Percentiles rank a stretch among this genome's conserved stretches.
Conservation (phyloP, 805 yeast species). For the Isabelozyma gotoi region DNA sequence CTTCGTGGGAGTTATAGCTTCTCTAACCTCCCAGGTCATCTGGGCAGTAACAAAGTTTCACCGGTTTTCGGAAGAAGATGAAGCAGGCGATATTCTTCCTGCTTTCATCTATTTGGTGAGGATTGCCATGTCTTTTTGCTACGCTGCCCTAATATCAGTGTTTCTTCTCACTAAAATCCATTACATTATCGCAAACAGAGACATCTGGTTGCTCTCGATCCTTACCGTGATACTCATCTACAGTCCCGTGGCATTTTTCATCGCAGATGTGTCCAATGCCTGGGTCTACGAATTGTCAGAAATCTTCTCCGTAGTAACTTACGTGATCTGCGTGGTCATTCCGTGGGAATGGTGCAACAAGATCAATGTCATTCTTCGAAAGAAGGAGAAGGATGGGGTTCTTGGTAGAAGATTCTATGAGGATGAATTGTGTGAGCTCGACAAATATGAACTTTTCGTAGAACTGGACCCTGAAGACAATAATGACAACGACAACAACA, state of each 20-base stretch:
- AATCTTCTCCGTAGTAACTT: conserved; percentile 69
- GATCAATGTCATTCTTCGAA: conserved; percentile 54
- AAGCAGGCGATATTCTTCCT: conserved; percentile 58
- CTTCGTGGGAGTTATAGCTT: conserved; percentile 53
- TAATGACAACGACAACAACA: conserved; percentile 8
- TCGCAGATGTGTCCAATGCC: conserved; percentile 72
- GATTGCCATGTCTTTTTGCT: conserved; percentile 68
- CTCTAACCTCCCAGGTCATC: conserved; percentile 56
- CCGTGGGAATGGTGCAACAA: conserved; percentile 88
- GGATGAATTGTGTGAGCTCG: conserved; percentile 53
- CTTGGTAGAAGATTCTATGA: conserved; percentile 75
- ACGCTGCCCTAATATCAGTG: conserved; percentile 61
- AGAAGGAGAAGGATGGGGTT: conserved; percentile 66
- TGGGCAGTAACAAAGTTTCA: conserved; percentile 69
- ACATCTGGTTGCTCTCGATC: conserved; percentile 54
- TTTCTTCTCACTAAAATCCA: conserved; percentile 52
- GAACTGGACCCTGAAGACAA: conserved; percentile 16
- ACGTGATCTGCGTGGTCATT: conserved; percentile 66
- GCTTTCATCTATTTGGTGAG: conserved; percentile 74
- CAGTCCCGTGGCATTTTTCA: conserved; percentile 65
- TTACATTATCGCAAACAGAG: conserved; percentile 47
- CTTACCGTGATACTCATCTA: conserved; percentile 56
- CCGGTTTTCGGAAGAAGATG: conserved; percentile 34
- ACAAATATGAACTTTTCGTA: conserved; percentile 37
- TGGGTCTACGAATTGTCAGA: conserved; percentile 78